These are phyloP conservation scores for Talaromyces nanjingensis DNA, from an alignment of 495 filamentous ascomycete genomes.

Conservation along the genomic window DNA sequence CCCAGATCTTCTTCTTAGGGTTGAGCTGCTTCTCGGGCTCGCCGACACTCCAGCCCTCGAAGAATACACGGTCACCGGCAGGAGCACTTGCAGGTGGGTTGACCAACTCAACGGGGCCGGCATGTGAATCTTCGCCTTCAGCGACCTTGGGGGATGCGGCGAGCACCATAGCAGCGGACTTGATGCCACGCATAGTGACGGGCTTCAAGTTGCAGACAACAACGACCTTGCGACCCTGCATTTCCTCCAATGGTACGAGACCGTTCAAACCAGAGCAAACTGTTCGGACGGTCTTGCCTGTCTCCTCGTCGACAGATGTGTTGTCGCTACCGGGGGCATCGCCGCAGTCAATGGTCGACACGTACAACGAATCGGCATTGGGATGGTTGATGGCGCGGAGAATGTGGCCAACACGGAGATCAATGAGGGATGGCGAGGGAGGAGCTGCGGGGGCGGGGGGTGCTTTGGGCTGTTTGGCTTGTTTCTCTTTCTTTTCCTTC, in stretches of 20 bases:
- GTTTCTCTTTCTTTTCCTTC: conserved; percentile 83
- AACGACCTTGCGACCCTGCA: conserved; percentile 93
- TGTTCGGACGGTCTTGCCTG: conserved; percentile 82
- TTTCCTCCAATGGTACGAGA: conserved; percentile 82
- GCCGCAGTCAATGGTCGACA: conserved; percentile 94
- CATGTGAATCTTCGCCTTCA: conserved; percentile 78
- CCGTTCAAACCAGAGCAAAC: conserved; percentile 97
- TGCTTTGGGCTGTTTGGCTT: conserved; percentile 58
- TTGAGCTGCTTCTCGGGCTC: conserved; percentile 90
- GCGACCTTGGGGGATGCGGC: conserved; percentile 75
- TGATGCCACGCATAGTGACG: conserved; percentile 96
- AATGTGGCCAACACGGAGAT: conserved; percentile 94
- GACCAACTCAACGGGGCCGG: conserved; percentile 88
- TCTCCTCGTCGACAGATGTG: conserved; percentile 66
- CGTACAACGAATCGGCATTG: conserved; percentile 91
- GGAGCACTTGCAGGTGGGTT: conserved; percentile 70
- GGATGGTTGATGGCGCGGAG: conserved; percentile 91
- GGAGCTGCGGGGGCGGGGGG: conserved; percentile 59
- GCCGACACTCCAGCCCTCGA: conserved; percentile 82
- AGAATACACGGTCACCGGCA: conserved; percentile 81
- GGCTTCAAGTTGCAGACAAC: conserved; percentile 97
- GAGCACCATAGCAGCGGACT: conserved; percentile 91
- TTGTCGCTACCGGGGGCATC: conserved; percentile 81
- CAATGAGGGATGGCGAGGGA: conserved; percentile 78
- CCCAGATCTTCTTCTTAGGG: conserved; percentile 99